phyloP scores from a whole-genome alignment of 495 filamentous ascomycete genomes.

The Emericellopsis terricola region DNA sequence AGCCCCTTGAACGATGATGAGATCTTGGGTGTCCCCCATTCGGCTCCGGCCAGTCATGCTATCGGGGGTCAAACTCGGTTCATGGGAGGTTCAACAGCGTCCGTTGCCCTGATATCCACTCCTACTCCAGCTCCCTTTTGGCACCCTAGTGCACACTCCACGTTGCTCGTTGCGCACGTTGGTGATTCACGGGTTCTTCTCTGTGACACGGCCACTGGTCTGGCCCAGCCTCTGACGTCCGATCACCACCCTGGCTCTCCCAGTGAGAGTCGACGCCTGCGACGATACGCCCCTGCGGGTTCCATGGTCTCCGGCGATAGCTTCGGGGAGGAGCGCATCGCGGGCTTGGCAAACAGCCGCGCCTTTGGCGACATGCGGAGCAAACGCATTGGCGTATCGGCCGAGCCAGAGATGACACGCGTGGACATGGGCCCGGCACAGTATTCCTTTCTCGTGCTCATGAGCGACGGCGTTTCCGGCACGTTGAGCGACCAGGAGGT shows the following conservation, averaged over 20 bases:
- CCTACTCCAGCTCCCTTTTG: slow-evolving; percentile 85
- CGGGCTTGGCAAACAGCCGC: slow-evolving; percentile 82
- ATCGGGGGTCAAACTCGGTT: slow-evolving; percentile 63
- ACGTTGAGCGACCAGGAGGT: slow-evolving; percentile 80
- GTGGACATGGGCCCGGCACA: slow-evolving; percentile 62
- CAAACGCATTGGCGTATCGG: slow-evolving; percentile 84
- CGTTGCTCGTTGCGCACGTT: slow-evolving; percentile 74
- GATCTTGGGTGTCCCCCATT: slow-evolving; percentile 46
- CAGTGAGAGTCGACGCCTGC: slow-evolving; percentile 60
- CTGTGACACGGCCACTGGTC: slow-evolving; percentile 61
- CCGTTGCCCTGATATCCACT: slow-evolving; percentile 75
- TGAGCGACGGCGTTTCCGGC: slow-evolving; percentile 76
- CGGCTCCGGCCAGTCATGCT: slow-evolving; percentile 29
- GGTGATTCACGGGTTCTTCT: slow-evolving; percentile 85
- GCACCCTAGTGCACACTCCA: slow-evolving; percentile 72
- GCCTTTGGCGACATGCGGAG: slow-evolving; percentile 81
- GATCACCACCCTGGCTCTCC: slow-evolving; percentile 86
- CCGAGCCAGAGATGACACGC: slow-evolving; percentile 71
- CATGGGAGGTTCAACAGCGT: slow-evolving; percentile 81
- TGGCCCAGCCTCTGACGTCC: slow-evolving; percentile 60
- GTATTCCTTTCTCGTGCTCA: slow-evolving; percentile 72
- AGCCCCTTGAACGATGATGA: slow-evolving; percentile 64
- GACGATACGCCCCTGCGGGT: slow-evolving; percentile 51
- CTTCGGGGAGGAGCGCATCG: slow-evolving; percentile 92
- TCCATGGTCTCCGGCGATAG: slow-evolving; percentile 76